Base-by-base conservation (phyloP, 495 filamentous ascomycete genomes). In the Lasiosphaeria hispida region DNA sequence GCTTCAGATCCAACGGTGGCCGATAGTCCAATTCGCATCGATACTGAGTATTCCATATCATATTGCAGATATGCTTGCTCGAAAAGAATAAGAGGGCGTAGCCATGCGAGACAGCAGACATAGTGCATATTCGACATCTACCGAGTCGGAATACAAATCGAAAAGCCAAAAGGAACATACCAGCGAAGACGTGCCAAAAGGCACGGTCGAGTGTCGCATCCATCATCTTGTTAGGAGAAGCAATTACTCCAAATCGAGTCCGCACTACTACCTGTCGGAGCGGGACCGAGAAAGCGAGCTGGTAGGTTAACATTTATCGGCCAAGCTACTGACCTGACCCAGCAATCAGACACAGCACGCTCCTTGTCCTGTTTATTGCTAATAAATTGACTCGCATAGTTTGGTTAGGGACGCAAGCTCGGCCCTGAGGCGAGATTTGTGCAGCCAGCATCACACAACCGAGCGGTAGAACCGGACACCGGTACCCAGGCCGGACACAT, bases 381-480 rank as follows among this genome's bases (percentile, higher is more conserved):
- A 33, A 52, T 57, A 30, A 44, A 33, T 11, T 43, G 13, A 7
- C 7, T 14, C 15, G n/a, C 13, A n/a, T 15, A 65, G 63, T 53
- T 55, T 39, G 63, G 63, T 34, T 65, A 48, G 62, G 63, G 63
- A 34, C 63, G 57, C 48, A 63, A 63, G 48, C 34, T 53, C 15
- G 60, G 44, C 10, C 18, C 41, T n/a, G 60, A 65, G 3, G 55
- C 60, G 13, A 45, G 63, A 19, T 65, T 65, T 33, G 63, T 63
- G 7, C 60, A 45, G 38, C 63, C 60, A 43, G 63, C 60, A 18
- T 59, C 60, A 4, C 63, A 65, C 47, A 65, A 53, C 48, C 53
- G 47, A n/a, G 56, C 59, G 7, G 50, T 65, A 15, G 47, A 64
- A 17, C 47, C 42, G 1, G 35, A 4, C 13, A 19, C 33, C 4